Base-by-base conservation (phyloP, 2,329 filamentous ascomycete genomes). In the Atkinsonella hypoxylon region DNA sequence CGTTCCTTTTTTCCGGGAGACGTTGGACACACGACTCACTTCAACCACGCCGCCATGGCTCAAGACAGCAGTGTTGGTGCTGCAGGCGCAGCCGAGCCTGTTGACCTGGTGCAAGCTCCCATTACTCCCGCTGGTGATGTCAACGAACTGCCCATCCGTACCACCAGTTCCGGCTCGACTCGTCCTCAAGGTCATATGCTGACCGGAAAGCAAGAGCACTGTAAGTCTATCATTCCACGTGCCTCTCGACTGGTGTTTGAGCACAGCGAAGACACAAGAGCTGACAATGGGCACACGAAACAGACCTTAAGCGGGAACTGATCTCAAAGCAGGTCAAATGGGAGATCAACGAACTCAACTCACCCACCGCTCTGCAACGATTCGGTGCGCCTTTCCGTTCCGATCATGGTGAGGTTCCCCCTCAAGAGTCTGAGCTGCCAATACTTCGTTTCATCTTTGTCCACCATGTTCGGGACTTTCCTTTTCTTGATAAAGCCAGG, bases 161-260 rank as follows among this genome's bases (percentile, higher is more conserved):
- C 57, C 36, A 58, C 55, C 51, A 62, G 58, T 56, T 57, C 55
- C 53, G 60, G 57, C 50, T 56, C 56, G 36, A 56, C 60, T n/a
- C 62, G 68, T 51, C 66, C 71, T 46, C 63, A 69, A 3, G 72
- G 70, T 41, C 74, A 78, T 54, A 58, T 70, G 6, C 71, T 98
- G 64, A 95, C 90, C 0, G 93, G 93, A 58, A 97, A 96, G 71
- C 91, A 98, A 76, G 93, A 98, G 67, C 93, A 98, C 67, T 98
- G 89, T 95, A 67, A 61, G 83, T 69, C 46, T 36, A 12, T 13
- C 11, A 36, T 36, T 12, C 15, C 34, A 12, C 34, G 15, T 4
- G 4, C 34, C 34, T 36, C 26, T 26, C 8, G 26, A 26, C 26
- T 26, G 26, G 7, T 26, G 26, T 26, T 26, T 26, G 26, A 26